Percentiles rank a stretch among this genome's conserved stretches.
These are phyloP conservation scores for Trichoderma atroviride DNA, from an alignment of 2,329 filamentous ascomycete species.

Conservation along the genomic window DNA sequence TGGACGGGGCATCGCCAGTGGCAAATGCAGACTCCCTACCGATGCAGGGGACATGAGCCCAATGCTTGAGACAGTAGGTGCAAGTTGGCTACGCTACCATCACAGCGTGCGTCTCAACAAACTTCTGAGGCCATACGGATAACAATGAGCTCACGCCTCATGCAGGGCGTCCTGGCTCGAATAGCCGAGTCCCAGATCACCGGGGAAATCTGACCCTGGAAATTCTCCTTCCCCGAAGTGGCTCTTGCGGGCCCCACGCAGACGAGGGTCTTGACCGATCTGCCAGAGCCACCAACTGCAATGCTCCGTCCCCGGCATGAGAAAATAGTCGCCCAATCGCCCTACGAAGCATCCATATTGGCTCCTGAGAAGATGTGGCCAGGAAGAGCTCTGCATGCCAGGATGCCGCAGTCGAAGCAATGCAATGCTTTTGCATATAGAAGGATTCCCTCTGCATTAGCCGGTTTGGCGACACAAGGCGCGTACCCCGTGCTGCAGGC, in stretches of 20 bases:
- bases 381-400: background rate
- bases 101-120: slow-evolving; percentile 14
- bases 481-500: slow-evolving; percentile 4
- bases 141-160: slow-evolving; percentile 3
- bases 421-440: background rate
- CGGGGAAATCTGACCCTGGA: slow-evolving; percentile 22
- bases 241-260: slow-evolving; percentile 19
- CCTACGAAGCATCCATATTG: background rate
- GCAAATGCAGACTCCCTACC: slow-evolving; percentile 22
- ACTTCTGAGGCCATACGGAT: background rate
- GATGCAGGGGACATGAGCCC: slow-evolving; percentile 13
- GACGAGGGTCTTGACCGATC: slow-evolving; percentile 10
- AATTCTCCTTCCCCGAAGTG: background rate
- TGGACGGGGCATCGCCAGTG: slow-evolving; percentile 4
- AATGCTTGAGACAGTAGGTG: background rate
- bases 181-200: slow-evolving; percentile 17
- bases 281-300: background rate
- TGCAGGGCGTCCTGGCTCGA: slow-evolving; percentile 16
- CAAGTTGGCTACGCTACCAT: background rate
- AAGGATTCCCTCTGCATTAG: slow-evolving; percentile 3
- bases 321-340: background rate
- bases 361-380: background rate
- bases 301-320: background rate
- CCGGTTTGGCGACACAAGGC: background rate
- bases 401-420: background rate